Percentiles rank a stretch among this genome's conserved stretches.
Evolutionary conservation across 2,329 filamentous ascomycete genomes (phyloP).

Genomic region (Colletotrichum filicis): DNA sequence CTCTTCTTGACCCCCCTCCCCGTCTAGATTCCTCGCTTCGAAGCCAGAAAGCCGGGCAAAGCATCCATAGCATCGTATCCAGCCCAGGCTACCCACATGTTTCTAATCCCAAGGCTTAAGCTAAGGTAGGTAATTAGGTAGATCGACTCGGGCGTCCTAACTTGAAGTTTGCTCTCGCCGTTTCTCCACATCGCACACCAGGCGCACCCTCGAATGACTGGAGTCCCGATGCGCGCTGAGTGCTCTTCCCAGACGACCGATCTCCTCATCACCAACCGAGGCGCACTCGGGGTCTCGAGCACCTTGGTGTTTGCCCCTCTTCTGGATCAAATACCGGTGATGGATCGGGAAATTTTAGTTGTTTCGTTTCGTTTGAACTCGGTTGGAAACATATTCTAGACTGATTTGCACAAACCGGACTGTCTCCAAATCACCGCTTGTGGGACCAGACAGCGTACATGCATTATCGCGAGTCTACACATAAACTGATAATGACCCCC

Average conservation of each 20-base stretch:
- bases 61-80: not conserved
- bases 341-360: constrained; percentile 29
- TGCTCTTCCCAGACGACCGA: not conserved
- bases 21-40: not conserved
- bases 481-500: too few relatives aligned
- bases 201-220: constrained; percentile 6
- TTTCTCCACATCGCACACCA: constrained; percentile 14
- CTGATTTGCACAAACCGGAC: not conserved
- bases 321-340: constrained; percentile 12
- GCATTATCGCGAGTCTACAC: too few relatives aligned
- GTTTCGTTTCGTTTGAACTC: constrained; percentile 24
- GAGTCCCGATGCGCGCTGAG: not conserved
- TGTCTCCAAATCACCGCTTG: not conserved
- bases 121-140: not conserved
- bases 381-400: not conserved
- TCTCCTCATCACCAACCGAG: constrained; percentile 1
- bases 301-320: not conserved
- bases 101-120: not conserved
- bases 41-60: constrained; percentile 1
- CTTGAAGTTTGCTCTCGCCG: constrained; percentile 11
- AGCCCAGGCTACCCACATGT: not conserved
- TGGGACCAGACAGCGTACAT: not conserved
- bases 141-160: not conserved
- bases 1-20: not conserved
- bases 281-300: not conserved